These are phyloP conservation scores for Tubosaeta brunneosetosa DNA, from an alignment of 768 basidiomycete species.

Conservation along the genomic window DNA sequence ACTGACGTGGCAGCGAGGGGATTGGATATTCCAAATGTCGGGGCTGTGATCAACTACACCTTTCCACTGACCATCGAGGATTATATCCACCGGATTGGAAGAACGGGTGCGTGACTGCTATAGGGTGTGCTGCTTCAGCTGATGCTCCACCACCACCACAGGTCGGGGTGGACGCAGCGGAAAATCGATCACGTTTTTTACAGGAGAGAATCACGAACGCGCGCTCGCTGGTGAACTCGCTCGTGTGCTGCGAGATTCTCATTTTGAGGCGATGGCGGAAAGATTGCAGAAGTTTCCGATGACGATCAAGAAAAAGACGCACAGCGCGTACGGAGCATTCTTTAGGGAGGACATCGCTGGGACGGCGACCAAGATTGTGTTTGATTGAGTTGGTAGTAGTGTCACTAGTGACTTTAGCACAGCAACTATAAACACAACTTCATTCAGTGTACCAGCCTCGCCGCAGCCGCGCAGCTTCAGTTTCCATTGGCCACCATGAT, in stretches of 20 bases:
- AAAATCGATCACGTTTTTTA: constrained; percentile 95
- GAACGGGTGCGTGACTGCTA: constrained; percentile 56
- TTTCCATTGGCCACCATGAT: constrained; percentile 51
- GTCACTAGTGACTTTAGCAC: no score
- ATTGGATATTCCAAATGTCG: constrained; percentile 95
- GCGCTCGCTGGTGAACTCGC: constrained; percentile 91
- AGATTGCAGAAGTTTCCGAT: constrained; percentile 82
- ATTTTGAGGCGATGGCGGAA: constrained; percentile 64
- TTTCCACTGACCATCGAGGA: constrained; percentile 96
- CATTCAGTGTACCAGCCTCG: constrained; percentile 17
- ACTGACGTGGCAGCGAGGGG: constrained; percentile 98
- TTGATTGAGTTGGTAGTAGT: constrained; percentile 34
- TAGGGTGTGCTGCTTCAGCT: neutral
- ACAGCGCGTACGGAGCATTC: constrained; percentile 86
- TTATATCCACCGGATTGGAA: constrained; percentile 86
- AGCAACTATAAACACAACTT: neutral
- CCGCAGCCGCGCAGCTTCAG: constrained; percentile 19
- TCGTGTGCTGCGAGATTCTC: constrained; percentile 83
- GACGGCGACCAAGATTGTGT: constrained; percentile 75
- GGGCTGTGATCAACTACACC: constrained; percentile 93
- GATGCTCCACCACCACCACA: constrained; percentile 18
- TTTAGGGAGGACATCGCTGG: constrained; percentile 59
- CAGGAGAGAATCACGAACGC: constrained; percentile 82
- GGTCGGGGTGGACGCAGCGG: constrained; percentile 89
- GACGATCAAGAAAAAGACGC: constrained; percentile 95